phyloP scores from a whole-genome alignment of 129 eudicot genomes.

The Escallonia herrerae region DNA sequence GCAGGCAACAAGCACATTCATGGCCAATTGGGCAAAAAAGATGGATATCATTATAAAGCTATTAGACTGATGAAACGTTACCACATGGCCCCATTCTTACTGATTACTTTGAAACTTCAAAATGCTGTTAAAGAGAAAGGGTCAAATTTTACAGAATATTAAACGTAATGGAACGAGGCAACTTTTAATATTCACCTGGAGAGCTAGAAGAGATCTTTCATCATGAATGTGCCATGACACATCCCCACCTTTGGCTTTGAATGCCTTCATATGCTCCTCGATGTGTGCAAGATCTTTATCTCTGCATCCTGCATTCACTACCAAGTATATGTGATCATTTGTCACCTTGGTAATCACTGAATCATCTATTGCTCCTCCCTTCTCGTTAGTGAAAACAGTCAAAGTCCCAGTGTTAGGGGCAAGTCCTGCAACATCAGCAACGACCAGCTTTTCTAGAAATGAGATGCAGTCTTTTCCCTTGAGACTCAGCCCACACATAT shows the following conservation, averaged over 20 bases:
- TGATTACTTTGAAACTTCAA: neutral
- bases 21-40: too few relatives aligned
- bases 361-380: constrained; percentile 97
- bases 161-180: neutral
- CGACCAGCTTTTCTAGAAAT: constrained; percentile 88
- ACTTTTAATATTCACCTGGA: constrained; percentile 62
- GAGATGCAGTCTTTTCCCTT: constrained; percentile 80
- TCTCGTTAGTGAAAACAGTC: constrained; percentile 91
- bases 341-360: constrained; percentile 93
- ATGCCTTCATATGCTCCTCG: constrained; percentile 93
- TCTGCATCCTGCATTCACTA: constrained; percentile 94
- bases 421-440: constrained; percentile 91
- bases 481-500: constrained; percentile 96
- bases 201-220: constrained; percentile 94
- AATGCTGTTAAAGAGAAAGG: neutral
- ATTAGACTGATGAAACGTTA: too few relatives aligned
- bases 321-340: constrained; percentile 89
- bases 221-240: constrained; percentile 95
- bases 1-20: too few relatives aligned
- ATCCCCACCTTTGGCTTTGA: constrained; percentile 91
- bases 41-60: too few relatives aligned
- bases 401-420: constrained; percentile 84
- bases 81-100: too few relatives aligned
- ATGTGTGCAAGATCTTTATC: constrained; percentile 98
- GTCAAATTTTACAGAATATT: neutral